Percentiles rank a stretch among this genome's conserved stretches.
phyloP scores from a whole-genome alignment of 2,329 filamentous ascomycete genomes.

The Chrysosporium queenslandicum region DNA sequence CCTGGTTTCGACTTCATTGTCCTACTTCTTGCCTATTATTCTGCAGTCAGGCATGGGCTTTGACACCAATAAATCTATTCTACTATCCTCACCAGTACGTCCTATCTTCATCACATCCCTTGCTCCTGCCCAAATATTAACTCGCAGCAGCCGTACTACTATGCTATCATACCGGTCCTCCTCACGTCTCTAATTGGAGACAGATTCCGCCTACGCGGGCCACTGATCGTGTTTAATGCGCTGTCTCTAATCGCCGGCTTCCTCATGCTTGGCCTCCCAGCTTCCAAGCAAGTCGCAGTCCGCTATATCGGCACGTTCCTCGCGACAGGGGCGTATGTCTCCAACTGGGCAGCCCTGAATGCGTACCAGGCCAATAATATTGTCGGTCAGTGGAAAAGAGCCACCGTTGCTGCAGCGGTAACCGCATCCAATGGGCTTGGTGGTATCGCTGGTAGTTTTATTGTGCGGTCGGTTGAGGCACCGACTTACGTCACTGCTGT shows the following conservation, averaged over 20 bases:
- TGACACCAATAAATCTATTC: constrained; percentile 44
- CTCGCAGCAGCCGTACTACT: constrained; percentile 50
- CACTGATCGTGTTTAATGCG: constrained; percentile 56
- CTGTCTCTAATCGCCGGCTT: constrained; percentile 54
- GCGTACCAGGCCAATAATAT: constrained; percentile 56
- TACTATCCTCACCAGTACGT: constrained; percentile 50
- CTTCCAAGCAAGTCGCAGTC: constrained; percentile 45
- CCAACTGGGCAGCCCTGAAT: constrained; percentile 58
- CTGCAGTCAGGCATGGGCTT: constrained; percentile 49
- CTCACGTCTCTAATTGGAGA: constrained; percentile 55
- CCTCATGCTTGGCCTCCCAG: constrained; percentile 53
- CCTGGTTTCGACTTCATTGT: constrained; percentile 54
- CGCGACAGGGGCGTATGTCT: constrained; percentile 57
- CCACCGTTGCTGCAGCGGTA: constrained; percentile 50
- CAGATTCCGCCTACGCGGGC: constrained; percentile 49
- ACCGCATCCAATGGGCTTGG: constrained; percentile 54
- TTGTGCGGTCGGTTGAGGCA: constrained; percentile 52
- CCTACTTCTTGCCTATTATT: constrained; percentile 56
- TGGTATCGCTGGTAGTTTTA: constrained; percentile 56
- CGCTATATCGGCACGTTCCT: constrained; percentile 57
- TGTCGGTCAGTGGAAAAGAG: constrained; percentile 55
- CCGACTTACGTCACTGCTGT: constrained; percentile 56
- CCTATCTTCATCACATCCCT: neutral
- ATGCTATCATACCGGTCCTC: constrained; percentile 53
- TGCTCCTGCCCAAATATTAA: neutral